Percentiles rank a stretch among this genome's conserved stretches.
Conservation (phyloP, 2,329 filamentous ascomycete species). For the Endoconidiophora laricicola region DNA sequence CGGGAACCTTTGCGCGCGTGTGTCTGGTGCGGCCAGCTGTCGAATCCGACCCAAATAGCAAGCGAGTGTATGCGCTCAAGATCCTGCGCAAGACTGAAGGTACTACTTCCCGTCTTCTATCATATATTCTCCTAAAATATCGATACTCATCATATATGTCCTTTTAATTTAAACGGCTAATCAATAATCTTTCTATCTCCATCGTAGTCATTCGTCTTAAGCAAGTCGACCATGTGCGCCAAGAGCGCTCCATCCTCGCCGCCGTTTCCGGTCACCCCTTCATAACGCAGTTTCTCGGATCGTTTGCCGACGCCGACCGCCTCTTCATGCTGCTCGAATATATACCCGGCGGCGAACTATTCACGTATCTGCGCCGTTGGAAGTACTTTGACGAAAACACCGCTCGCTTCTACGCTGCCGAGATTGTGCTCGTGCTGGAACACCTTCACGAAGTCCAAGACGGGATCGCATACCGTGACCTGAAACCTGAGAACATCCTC, state of each 20-base stretch:
- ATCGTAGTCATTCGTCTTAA: constrained; percentile 57
- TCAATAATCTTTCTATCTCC: not conserved
- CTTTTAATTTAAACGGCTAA: not conserved
- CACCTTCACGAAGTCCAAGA: constrained; percentile 66
- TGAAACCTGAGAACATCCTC: constrained; percentile 71
- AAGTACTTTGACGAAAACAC: constrained; percentile 65
- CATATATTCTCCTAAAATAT: not conserved
- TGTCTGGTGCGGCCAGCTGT: constrained; percentile 55
- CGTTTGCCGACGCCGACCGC: constrained; percentile 64
- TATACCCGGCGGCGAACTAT: constrained; percentile 69
- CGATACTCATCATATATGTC: too few species aligned
- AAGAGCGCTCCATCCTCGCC: constrained; percentile 63
- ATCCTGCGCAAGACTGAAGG: constrained; percentile 51
- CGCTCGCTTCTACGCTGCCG: constrained; percentile 67
- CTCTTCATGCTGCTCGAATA: constrained; percentile 75
- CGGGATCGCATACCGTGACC: constrained; percentile 61
- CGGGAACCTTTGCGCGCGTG: constrained; percentile 68
- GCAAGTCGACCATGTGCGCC: constrained; percentile 73
- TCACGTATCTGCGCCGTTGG: constrained; percentile 63
- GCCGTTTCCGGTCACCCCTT: constrained; percentile 69
- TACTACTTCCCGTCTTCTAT: constrained; percentile 37
- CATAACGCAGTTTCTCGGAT: constrained; percentile 62
- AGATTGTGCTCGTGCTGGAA: constrained; percentile 68
- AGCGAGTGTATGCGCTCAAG: constrained; percentile 66
- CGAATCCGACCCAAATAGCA: constrained; percentile 33